These are phyloP conservation scores for Suhomyces panamericanus DNA, from an alignment of 1,139 yeast species.

Conservation along the genomic window DNA sequence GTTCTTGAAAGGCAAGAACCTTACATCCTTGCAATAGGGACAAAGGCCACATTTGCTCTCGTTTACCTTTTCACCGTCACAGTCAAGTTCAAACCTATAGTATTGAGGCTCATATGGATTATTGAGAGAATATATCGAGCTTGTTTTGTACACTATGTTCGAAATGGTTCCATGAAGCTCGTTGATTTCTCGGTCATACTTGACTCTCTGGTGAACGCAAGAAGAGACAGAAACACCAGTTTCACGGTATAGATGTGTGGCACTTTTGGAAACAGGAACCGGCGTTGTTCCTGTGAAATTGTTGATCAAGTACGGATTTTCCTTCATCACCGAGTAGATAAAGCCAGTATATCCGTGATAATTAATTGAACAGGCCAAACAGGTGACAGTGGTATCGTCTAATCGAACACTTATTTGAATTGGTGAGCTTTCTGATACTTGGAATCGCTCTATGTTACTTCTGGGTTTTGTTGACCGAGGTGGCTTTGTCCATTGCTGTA, in stretches of 20 bases:
- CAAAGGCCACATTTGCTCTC: slow-evolving; percentile 34
- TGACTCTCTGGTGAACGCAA: slow-evolving; percentile 11
- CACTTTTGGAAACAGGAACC: background rate
- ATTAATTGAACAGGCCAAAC: slow-evolving; percentile 11
- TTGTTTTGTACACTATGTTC: slow-evolving; percentile 23
- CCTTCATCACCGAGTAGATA: slow-evolving; percentile 1
- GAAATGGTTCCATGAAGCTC: slow-evolving; percentile 11
- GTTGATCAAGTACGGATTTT: slow-evolving; percentile 9
- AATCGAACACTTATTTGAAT: background rate
- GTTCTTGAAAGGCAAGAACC: slow-evolving; percentile 35
- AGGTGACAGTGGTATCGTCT: slow-evolving; percentile 7
- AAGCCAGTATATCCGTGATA: slow-evolving; percentile 13
- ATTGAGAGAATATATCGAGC: slow-evolving; percentile 18
- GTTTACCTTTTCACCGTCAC: slow-evolving; percentile 19
- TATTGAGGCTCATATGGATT: slow-evolving; percentile 33
- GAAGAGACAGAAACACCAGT: background rate
- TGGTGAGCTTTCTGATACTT: background rate
- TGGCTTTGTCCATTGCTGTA: too few relatives aligned
- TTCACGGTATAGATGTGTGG: background rate
- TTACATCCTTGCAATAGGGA: slow-evolving; percentile 32
- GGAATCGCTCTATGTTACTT: background rate
- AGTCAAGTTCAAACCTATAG: slow-evolving; percentile 27
- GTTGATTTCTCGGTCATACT: slow-evolving; percentile 10
- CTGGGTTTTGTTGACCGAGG: background rate
- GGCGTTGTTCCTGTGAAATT: background rate